A percentile compares a stretch with the other conserved stretches of the same genome.
Evolutionary conservation across 2,329 filamentous ascomycete species (phyloP).

Genomic region (Monosporascus sp.): DNA sequence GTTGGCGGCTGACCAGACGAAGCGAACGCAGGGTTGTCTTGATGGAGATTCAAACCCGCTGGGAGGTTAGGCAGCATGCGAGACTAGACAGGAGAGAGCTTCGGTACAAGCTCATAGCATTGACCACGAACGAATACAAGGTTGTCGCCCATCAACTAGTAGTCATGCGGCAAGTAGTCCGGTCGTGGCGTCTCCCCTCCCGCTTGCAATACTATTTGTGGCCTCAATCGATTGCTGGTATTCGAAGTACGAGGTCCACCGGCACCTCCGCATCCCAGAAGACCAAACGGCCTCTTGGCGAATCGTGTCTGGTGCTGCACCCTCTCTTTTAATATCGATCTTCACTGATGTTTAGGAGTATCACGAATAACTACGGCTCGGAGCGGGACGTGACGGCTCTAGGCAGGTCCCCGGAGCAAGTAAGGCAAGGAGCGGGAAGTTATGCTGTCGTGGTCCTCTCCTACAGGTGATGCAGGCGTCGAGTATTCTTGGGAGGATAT

Average conservation of each 20-base stretch:
- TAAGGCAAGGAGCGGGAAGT: background rate
- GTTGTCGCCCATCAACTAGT: conserved; percentile 14
- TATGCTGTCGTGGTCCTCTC: background rate
- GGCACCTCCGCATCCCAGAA: conserved; percentile 31
- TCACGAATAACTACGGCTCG: background rate
- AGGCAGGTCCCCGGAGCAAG: background rate
- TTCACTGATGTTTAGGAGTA: background rate
- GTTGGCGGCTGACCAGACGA: conserved; percentile 1
- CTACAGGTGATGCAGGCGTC: background rate
- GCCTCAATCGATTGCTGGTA: conserved; percentile 21
- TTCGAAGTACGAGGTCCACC: conserved; percentile 26
- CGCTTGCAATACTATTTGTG: conserved; percentile 9
- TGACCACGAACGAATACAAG: conserved; percentile 10
- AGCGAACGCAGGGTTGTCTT: background rate
- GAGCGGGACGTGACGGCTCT: background rate
- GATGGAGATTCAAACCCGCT: conserved; percentile 2
- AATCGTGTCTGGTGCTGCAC: conserved; percentile 1
- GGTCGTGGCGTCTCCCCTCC: conserved; percentile 6
- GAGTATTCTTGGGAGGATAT: background rate
- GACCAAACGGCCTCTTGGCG: conserved; percentile 26
- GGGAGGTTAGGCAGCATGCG: conserved; percentile 5
- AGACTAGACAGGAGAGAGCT: conserved; percentile 11
- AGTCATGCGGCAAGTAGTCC: conserved; percentile 7
- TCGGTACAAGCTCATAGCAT: conserved; percentile 18
- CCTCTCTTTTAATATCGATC: background rate